Base-by-base conservation (phyloP, 176 grass and related monocot genomes). In the Carex myosuroides region DNA sequence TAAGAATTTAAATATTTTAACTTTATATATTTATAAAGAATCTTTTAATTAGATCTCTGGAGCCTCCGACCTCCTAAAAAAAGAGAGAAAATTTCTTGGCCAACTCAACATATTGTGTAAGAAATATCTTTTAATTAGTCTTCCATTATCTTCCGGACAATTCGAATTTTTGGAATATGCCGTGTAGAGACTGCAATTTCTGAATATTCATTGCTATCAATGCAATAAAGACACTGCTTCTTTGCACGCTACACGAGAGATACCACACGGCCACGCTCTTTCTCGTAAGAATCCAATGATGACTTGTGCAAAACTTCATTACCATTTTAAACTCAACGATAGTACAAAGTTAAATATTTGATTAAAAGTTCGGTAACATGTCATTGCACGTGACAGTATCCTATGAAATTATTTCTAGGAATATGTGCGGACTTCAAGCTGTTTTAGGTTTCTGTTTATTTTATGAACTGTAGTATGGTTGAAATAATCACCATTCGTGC, bases 181-280 rank as follows among this genome's bases (percentile, higher is more conserved):
- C 17, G 41, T 42, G 41, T 42, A 6, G 4, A 26, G 26, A 17
- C 6, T 62, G 10, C 8, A 61, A 39, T 18, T 61, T 63, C 6
- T 62, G 56, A 9, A 21, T 62, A 57, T 81, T 81, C 55, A 46
- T 57, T 24, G 17, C 44, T 81, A 18, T 21, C 24, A 12, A 81
- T 81, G 79, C 58, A 62, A 60, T 60, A 44, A 63, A 16, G 13
- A 81, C 35, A 61, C 20, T 24, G 22, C 64, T 37, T 42, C 37
- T 82, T 82, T 82, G 41, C 37, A 13, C 29, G 14, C 13, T 24
- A 82, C 59, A 66, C 60, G 60, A 66, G 80, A 82, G 80, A 64
- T 48, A 52, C 62, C 80, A 8, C 59, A 66, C 62, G 60, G 39
- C 39, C 59, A 82, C 46, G 21, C 46, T 26, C 44, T 76, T 76